phyloP scores from a whole-genome alignment of 441 rosid species.

The Jatropha multifida region DNA sequence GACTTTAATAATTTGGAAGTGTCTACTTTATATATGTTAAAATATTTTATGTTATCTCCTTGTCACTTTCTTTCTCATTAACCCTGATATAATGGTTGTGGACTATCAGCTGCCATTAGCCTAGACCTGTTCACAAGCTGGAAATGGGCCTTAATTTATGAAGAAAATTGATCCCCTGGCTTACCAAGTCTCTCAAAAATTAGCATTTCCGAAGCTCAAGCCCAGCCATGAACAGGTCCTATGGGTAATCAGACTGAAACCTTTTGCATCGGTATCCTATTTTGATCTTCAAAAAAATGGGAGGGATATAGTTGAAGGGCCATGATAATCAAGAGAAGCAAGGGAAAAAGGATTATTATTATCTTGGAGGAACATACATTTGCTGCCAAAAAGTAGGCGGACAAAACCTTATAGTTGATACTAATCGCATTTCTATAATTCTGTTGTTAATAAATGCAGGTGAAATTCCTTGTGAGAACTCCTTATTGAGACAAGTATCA shows the following conservation, averaged over 20 bases:
- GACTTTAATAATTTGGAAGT: background rate
- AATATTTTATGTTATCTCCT: background rate
- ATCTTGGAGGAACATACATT: background rate
- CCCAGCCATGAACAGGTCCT: too few species aligned
- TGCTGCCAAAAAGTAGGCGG: background rate
- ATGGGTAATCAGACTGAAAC: background rate
- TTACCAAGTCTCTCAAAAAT: too few species aligned
- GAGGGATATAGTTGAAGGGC: background rate
- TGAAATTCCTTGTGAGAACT: slow-evolving; percentile 86
- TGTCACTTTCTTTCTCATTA: background rate
- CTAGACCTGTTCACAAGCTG: too few species aligned
- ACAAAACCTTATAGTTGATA: background rate
- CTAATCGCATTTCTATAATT: slow-evolving; percentile 14
- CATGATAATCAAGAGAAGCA: background rate
- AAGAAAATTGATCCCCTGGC: too few species aligned
- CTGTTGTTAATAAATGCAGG: slow-evolving; percentile 43
- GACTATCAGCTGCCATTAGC: slow-evolving; percentile 1
- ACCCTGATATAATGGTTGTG: background rate
- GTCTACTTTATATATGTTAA: background rate
- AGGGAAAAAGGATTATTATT: background rate
- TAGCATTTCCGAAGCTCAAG: too few species aligned
- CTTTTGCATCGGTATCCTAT: background rate
- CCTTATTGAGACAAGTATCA: slow-evolving; percentile 84
- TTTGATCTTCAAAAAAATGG: slow-evolving; percentile 3
- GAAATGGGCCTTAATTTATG: too few species aligned